Conservation (phyloP, 2,329 filamentous ascomycete species). For the Torrubiella hemipterigena region DNA sequence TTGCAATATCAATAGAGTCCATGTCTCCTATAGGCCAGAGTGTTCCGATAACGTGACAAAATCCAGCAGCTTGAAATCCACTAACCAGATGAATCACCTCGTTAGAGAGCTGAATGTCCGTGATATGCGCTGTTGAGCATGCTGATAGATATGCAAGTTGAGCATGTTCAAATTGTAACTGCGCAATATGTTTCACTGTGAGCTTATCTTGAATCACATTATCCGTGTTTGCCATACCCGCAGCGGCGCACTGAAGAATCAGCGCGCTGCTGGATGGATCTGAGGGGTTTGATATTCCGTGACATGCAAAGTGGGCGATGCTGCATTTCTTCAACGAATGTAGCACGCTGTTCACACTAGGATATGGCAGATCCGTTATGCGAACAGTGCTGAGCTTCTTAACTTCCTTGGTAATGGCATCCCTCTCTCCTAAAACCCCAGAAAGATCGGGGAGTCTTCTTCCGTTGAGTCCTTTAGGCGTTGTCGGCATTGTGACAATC, state of each 20-base stretch:
- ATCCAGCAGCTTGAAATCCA: conserved; percentile 22
- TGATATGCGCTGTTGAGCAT: conserved; percentile 21
- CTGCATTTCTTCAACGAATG: conserved; percentile 4
- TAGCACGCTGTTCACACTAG: conserved; percentile 4
- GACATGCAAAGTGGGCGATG: conserved; percentile 11
- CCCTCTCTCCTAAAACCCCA: neutral
- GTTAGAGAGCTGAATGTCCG: conserved; percentile 11
- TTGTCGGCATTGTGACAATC: conserved; percentile 5
- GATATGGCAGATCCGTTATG: conserved; percentile 1
- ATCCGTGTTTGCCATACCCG: no score
- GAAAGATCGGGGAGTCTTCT: no score
- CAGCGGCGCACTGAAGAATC: conserved; percentile 9
- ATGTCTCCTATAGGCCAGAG: conserved; percentile 17
- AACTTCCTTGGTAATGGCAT: neutral
- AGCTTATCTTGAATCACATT: neutral
- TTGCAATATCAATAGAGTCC: conserved; percentile 11
- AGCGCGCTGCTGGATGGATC: conserved; percentile 11
- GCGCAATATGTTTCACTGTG: conserved; percentile 2
- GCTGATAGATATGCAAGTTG: conserved; percentile 22
- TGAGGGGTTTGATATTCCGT: conserved; percentile 7
- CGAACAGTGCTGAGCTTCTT: neutral
- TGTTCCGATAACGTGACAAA: conserved; percentile 19
- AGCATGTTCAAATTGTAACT: conserved; percentile 6
- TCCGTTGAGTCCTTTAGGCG: no score
- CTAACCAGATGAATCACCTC: conserved; percentile 21